Percentiles rank a stretch among this genome's conserved stretches.
Conservation (phyloP, 306 rosid species). For the Betula pendula region DNA sequence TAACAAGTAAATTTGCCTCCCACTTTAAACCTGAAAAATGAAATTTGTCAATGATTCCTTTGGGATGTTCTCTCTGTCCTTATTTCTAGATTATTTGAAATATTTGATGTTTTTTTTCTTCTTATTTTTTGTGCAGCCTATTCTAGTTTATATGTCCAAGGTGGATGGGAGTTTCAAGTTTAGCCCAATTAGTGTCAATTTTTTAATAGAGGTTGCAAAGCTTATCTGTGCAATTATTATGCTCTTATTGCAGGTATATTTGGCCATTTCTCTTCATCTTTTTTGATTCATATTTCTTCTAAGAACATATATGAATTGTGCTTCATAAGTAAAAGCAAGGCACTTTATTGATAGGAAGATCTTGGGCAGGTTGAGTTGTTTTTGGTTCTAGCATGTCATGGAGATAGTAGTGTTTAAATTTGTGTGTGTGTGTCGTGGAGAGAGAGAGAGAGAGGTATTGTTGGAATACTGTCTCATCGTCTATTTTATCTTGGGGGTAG, state of each 20-base stretch:
- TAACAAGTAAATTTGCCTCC: too few species aligned
- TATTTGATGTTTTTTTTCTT: conserved; percentile 27
- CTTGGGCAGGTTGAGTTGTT: neutral
- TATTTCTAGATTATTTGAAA: conserved; percentile 23
- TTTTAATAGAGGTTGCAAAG: conserved; percentile 86
- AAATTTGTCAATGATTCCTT: too few species aligned
- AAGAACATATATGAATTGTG: conserved; percentile 6
- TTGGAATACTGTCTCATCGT: neutral
- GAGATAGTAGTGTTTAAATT: neutral
- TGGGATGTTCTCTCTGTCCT: conserved; percentile 11
- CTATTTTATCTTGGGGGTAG: neutral
- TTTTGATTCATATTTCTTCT: conserved; percentile 15
- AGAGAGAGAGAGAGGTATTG: too few species aligned
- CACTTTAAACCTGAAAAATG: too few species aligned
- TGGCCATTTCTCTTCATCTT: conserved; percentile 8
- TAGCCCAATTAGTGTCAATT: conserved; percentile 98
- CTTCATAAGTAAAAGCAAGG: neutral
- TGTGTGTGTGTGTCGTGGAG: neutral
- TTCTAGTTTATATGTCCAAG: conserved; percentile 97
- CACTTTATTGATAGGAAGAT: neutral
- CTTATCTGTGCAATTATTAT: conserved; percentile 86
- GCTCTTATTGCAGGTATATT: conserved; percentile 81
- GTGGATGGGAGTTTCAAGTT: conserved; percentile 98
- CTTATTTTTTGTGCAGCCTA: conserved; percentile 78
- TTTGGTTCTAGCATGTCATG: neutral